A percentile compares a stretch with the other conserved stretches of the same genome.
These are phyloP conservation scores for Nothophoma quercina DNA, from an alignment of 2,329 filamentous ascomycete species.

Conservation along the genomic window DNA sequence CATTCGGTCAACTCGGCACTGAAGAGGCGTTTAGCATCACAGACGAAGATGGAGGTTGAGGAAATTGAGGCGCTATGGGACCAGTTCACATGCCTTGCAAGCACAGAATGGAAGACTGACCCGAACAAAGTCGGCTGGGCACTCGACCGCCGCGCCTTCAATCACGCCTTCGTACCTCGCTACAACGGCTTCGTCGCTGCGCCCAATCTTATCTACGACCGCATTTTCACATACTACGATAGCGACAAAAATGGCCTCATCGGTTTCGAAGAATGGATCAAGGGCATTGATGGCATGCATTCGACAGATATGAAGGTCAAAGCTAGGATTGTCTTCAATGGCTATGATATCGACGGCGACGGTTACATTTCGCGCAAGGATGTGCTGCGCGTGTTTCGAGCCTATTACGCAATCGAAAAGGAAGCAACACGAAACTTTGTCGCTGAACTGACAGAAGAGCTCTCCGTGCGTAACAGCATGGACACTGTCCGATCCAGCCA, in stretches of 20 bases:
- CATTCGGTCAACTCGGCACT: constrained; percentile 71
- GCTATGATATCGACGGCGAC: constrained; percentile 90
- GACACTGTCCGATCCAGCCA: constrained; percentile 54
- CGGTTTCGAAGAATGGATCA: constrained; percentile 89
- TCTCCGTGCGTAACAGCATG: constrained; percentile 65
- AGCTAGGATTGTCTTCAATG: constrained; percentile 72
- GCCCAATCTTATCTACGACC: constrained; percentile 91
- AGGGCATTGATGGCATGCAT: constrained; percentile 74
- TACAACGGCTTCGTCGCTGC: constrained; percentile 78
- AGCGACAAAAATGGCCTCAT: constrained; percentile 88
- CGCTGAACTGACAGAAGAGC: constrained; percentile 76
- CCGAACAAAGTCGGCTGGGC: constrained; percentile 79
- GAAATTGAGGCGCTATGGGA: constrained; percentile 95
- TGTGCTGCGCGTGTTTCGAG: constrained; percentile 88
- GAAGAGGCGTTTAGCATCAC: constrained; percentile 65
- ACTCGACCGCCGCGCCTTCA: constrained; percentile 92
- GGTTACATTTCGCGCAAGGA: constrained; percentile 86
- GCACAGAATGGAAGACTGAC: constrained; percentile 82
- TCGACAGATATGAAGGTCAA: constrained; percentile 57
- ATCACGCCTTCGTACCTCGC: constrained; percentile 87
- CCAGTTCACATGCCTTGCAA: constrained; percentile 94
- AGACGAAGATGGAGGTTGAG: constrained; percentile 71
- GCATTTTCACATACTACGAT: constrained; percentile 97
- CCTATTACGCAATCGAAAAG: constrained; percentile 89
- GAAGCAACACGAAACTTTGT: constrained; percentile 86